Evolutionary conservation across 139 green algal species (phyloP).

Genomic region (Dunaliella primolecta): DNA sequence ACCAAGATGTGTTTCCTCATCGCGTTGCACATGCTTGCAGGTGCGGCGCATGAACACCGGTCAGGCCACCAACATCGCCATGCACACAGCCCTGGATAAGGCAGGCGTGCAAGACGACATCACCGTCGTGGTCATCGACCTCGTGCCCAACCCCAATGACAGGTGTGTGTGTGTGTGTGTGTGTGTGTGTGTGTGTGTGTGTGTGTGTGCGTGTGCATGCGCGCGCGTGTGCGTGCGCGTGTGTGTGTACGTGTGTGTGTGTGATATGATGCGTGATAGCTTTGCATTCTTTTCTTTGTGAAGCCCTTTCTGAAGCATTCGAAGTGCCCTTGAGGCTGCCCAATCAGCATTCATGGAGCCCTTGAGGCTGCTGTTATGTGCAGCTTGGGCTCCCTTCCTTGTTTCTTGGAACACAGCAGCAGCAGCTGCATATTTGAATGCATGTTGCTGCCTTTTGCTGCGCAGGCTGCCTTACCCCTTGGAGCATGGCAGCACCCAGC

Average conservation of each 20-base stretch:
- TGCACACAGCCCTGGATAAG: constrained; percentile 42
- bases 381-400: too few relatives aligned
- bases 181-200: neutral
- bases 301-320: too few relatives aligned
- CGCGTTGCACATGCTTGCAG: too few relatives aligned
- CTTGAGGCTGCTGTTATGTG: too few relatives aligned
- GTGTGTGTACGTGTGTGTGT: neutral
- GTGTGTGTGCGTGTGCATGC: neutral
- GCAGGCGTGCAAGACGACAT: constrained; percentile 59
- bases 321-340: too few relatives aligned
- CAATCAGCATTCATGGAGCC: too few relatives aligned
- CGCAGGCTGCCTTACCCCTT: neutral
- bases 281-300: too few relatives aligned
- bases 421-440: too few relatives aligned
- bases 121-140: constrained; percentile 36
- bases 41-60: constrained; percentile 23
- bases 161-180: neutral
- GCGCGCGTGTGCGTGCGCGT: neutral
- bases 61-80: constrained; percentile 31
- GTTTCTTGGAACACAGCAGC: too few relatives aligned
- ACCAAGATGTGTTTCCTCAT: too few relatives aligned
- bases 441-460: too few relatives aligned
- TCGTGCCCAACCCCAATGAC: constrained; percentile 32
- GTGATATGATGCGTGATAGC: too few relatives aligned
- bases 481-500: neutral